These are phyloP conservation scores for Raffaelea ambrosiae DNA, from an alignment of 2,329 filamentous ascomycete species.

Conservation along the genomic window DNA sequence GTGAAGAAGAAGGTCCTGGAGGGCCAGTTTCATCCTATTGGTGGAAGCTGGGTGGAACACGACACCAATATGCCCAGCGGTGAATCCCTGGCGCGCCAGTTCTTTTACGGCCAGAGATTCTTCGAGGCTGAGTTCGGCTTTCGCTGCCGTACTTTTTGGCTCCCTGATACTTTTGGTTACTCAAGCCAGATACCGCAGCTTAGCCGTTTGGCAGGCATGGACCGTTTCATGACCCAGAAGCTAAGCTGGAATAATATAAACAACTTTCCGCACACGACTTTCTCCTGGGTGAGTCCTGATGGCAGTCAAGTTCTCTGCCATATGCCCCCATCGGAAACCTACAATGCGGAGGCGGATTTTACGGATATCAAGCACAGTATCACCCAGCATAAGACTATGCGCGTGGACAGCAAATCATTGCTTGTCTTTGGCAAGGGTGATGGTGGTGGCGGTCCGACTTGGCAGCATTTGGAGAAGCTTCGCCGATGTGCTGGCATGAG, in stretches of 20 bases:
- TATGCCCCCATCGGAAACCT: conserved; percentile 93
- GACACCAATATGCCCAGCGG: conserved; percentile 97
- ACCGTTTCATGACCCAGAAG: conserved; percentile 94
- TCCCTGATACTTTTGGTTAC: conserved; percentile 97
- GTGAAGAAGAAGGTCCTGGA: conserved; percentile 87
- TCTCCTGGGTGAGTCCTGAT: conserved; percentile 95
- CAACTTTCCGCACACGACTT: conserved; percentile 96
- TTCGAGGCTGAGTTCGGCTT: conserved; percentile 90
- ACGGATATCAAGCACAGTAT: conserved; percentile 87
- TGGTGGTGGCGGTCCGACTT: conserved; percentile 90
- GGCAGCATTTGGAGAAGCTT: conserved; percentile 89
- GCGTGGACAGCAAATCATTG: conserved; percentile 82
- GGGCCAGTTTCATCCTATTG: conserved; percentile 87
- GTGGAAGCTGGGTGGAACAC: conserved; percentile 97
- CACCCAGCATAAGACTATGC: conserved; percentile 88
- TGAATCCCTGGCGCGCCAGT: conserved; percentile 88
- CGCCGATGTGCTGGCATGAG: conserved; percentile 84
- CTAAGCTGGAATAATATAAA: conserved; percentile 99
- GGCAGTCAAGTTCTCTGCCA: conserved; percentile 96
- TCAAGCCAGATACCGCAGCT: conserved; percentile 90
- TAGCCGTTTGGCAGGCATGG: conserved; percentile 91
- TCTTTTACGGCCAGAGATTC: conserved; percentile 89
- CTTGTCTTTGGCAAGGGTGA: conserved; percentile 96
- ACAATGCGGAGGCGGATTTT: conserved; percentile 90
- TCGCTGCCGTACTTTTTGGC: conserved; percentile 87